Evolutionary conservation across 1,284 basidiomycete species (phyloP).

Genomic region (Leccinum solheimii): DNA sequence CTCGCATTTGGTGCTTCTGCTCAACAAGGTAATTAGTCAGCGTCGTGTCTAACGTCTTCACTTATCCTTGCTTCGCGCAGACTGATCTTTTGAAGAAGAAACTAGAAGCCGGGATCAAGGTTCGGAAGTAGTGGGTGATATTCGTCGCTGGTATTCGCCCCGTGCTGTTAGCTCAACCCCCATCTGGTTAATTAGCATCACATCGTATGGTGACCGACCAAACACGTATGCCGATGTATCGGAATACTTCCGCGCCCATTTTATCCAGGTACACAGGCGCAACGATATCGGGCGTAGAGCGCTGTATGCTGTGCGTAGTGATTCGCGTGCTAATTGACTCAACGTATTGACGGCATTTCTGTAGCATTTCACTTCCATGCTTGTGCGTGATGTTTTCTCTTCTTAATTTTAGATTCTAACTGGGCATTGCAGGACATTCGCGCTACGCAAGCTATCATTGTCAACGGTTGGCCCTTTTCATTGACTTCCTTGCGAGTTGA

Average conservation of each 20-base stretch:
- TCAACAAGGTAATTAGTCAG: conserved; percentile 62
- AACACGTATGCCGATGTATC: conserved; percentile 71
- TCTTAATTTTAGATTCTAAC: background rate
- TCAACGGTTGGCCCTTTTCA: conserved; percentile 52
- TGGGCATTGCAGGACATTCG: conserved; percentile 55
- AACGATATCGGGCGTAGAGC: conserved; percentile 60
- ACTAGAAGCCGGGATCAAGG: conserved; percentile 59
- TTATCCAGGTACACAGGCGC: conserved; percentile 67
- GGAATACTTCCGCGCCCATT: conserved; percentile 78
- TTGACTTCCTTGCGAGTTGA: background rate
- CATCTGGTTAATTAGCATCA: conserved; percentile 53
- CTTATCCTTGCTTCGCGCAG: conserved; percentile 37
- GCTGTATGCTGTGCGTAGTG: conserved; percentile 60
- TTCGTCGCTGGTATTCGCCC: conserved; percentile 3
- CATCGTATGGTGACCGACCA: conserved; percentile 72
- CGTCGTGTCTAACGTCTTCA: background rate
- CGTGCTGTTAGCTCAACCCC: conserved; percentile 1
- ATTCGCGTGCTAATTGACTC: conserved; percentile 5
- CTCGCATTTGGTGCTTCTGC: conserved; percentile 69
- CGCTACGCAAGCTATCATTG: conserved; percentile 72
- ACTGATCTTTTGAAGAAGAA: conserved; percentile 68
- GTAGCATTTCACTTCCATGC: conserved; percentile 77
- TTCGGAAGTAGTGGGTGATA: conserved; percentile 66
- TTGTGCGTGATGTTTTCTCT: conserved; percentile 47
- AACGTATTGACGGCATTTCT: conserved; percentile 15